These are phyloP conservation scores for Nicotiana tabacum DNA, from an alignment of 257 asterid species.

Conservation along the genomic window DNA sequence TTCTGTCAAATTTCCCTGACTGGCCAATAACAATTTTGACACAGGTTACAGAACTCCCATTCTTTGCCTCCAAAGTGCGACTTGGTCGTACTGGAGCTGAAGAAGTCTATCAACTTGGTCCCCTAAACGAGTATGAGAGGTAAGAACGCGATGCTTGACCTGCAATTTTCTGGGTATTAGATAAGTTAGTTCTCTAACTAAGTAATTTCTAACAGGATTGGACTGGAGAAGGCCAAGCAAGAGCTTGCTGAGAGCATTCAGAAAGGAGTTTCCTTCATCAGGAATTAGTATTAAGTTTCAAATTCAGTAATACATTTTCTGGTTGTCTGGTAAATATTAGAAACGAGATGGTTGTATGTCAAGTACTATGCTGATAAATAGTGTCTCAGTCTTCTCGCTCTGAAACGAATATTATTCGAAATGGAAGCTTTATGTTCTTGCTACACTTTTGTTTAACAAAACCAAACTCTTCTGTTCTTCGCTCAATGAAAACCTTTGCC, in stretches of 20 bases:
- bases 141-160: constrained; percentile 4
- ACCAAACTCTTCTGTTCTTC: neutral
- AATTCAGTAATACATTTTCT: neutral
- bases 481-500: neutral
- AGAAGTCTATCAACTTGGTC: constrained; percentile 79
- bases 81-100: constrained; percentile 87
- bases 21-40: neutral
- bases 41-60: constrained; percentile 96
- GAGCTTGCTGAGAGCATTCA: constrained; percentile 86
- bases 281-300: constrained; percentile 34
- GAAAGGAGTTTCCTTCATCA: constrained; percentile 67
- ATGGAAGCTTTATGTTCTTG: neutral
- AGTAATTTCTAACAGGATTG: constrained; percentile 44
- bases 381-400: neutral
- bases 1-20: neutral
- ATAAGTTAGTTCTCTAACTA: neutral
- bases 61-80: constrained; percentile 82
- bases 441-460: neutral
- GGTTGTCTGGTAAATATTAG: constrained; percentile 6
- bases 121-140: constrained; percentile 86
- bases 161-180: neutral
- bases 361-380: neutral
- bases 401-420: neutral
- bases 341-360: neutral
- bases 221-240: constrained; percentile 87